Percentiles rank a stretch among this genome's conserved stretches.
Conservation (phyloP, 352 stramenopile species). For the Globisporangium recalcitrans region DNA sequence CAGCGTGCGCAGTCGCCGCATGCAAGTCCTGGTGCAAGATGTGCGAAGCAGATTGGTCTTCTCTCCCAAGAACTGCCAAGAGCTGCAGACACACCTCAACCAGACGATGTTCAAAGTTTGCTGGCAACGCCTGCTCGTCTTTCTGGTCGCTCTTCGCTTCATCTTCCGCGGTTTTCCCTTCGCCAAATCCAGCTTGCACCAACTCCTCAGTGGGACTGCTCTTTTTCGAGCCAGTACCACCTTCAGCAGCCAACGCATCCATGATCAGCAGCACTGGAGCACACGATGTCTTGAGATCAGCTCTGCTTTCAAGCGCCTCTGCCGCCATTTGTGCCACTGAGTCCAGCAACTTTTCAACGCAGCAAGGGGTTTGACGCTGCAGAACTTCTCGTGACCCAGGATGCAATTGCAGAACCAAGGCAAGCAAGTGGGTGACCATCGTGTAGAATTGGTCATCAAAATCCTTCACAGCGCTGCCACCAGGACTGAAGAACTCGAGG, state of each 20-base stretch:
- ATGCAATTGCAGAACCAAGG: conserved; percentile 65
- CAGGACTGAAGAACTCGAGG: conserved; percentile 31
- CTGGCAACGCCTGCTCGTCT: conserved; percentile 14
- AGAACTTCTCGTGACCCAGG: conserved; percentile 30
- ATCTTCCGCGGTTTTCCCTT: background rate
- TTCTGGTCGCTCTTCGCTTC: conserved; percentile 13
- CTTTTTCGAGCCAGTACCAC: background rate
- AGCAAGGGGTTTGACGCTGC: conserved; percentile 37
- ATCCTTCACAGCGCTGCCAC: conserved; percentile 14
- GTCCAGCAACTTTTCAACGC: conserved; percentile 42
- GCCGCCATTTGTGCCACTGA: conserved; percentile 23
- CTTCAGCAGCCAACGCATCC: conserved; percentile 39
- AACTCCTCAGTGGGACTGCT: conserved; percentile 2
- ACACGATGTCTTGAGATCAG: conserved; percentile 28
- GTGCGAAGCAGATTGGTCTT: background rate
- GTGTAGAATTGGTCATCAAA: conserved; percentile 31
- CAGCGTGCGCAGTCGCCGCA: conserved; percentile 46
- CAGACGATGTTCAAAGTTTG: conserved; percentile 32
- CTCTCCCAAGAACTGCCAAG: conserved; percentile 10
- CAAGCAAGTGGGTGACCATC: conserved; percentile 61
- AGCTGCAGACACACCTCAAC: conserved; percentile 33
- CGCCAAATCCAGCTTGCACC: conserved; percentile 14
- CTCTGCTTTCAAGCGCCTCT: background rate
- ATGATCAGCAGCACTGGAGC: conserved; percentile 61
- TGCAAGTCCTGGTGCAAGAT: conserved; percentile 12